Base-by-base conservation (phyloP, 1,284 basidiomycete species). In the Ustilago loliicola region DNA sequence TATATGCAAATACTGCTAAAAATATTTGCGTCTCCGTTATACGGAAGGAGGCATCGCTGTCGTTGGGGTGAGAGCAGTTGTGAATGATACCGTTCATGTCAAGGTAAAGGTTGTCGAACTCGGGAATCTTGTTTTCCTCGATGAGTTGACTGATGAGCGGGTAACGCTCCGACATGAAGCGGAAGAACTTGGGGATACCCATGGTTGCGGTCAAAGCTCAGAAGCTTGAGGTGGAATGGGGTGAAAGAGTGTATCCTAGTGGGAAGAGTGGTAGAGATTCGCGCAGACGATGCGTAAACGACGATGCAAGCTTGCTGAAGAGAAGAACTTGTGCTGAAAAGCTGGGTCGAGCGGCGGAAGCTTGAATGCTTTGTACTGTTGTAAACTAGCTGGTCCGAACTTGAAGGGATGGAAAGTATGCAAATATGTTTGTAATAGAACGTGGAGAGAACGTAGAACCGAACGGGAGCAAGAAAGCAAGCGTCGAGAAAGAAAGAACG, bases 81-180 rank as follows among this genome's bases (percentile, higher is more conserved):
- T 99, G 96, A 76, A 99, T 98, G 87, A 99, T 98, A 71, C 94
- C 95, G 87, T 99, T 99, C 90, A 97, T 98, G 87, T 95, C 95
- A 79, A 97, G 90, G 87, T 97, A 96, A 68, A 96, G 88, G 85
- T 94, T 94, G 87, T 96, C 88, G 61, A 88, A 90, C 83, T 98
- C 96, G 47, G 96, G 96, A 73, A 98, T 98, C 74, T 94, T 94
- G 88, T 96, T 95, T 89, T 95, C 94, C 87, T 95, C 91, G 82
- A 99, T 97, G 78, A 99, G 90, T 87, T 99, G 96, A 48, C 96
- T 98, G 55, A 96, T 99, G 82, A 99, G 91, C 71, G 97, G 96
- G 87, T 99, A 99, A 78, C 97, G 92, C 89, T 99, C 97, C 81
- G 89, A 89, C 85, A 90, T 88, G 88, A 88, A 89, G 86, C 89